phyloP scores from a whole-genome alignment of 805 yeast genomes.

The Clavispora fructus region DNA sequence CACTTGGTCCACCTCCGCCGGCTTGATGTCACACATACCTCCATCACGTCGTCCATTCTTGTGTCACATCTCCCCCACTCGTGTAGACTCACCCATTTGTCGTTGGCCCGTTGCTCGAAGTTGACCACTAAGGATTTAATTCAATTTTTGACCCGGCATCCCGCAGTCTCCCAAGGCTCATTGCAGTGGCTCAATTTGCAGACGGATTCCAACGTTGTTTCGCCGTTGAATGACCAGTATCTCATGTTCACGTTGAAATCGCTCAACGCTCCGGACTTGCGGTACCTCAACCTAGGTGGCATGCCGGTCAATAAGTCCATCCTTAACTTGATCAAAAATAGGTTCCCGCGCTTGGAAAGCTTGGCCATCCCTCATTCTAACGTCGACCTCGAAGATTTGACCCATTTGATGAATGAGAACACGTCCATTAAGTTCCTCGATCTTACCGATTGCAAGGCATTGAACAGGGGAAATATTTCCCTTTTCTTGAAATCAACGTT shows the following conservation, averaged over 20 bases:
- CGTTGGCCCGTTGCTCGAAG: conserved; percentile 50
- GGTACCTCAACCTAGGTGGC: conserved; percentile 59
- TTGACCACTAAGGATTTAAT: conserved; percentile 68
- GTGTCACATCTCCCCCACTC: conserved; percentile 46
- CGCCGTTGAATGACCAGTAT: conserved; percentile 51
- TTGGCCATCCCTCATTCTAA: conserved; percentile 38
- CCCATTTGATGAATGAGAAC: conserved; percentile 27
- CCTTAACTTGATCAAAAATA: conserved; percentile 32
- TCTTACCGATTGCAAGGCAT: conserved; percentile 54
- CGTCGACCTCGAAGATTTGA: conserved; percentile 33
- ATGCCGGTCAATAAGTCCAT: conserved; percentile 46
- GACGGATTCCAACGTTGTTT: conserved; percentile 57
- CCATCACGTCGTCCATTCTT: conserved; percentile 61
- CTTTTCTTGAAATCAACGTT: conserved; percentile 25
- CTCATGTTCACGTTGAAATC: conserved; percentile 40
- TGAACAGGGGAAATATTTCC: conserved; percentile 52
- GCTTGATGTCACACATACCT: conserved; percentile 78
- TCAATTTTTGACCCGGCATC: conserved; percentile 66
- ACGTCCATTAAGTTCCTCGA: conserved; percentile 52
- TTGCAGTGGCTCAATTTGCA: conserved; percentile 65
- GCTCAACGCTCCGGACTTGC: conserved; percentile 40
- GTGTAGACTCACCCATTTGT: conserved; percentile 67
- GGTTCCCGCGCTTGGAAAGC: conserved; percentile 38
- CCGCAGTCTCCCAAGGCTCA: conserved; percentile 46
- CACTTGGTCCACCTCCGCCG: conserved; percentile 53